These are phyloP conservation scores for Xylaria intraflava DNA, from an alignment of 495 filamentous ascomycete genomes.

Conservation along the genomic window DNA sequence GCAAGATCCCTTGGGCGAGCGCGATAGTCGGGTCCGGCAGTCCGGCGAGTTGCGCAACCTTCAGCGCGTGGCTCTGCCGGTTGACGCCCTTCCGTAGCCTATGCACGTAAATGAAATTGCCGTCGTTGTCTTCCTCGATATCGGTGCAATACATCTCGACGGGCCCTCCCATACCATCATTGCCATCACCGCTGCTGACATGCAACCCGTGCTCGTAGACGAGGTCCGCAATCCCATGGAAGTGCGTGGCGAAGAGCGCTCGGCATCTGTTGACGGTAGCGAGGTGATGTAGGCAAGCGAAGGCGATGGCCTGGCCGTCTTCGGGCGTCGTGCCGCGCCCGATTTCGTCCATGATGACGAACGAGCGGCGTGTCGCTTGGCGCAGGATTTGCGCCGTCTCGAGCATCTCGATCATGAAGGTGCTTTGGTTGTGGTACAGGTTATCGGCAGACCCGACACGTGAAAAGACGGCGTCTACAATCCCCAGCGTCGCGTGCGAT, in stretches of 20 bases:
- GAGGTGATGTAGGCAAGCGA: slow-evolving; percentile 78
- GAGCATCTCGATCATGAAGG: slow-evolving; percentile 89
- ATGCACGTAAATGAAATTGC: slow-evolving; percentile 81
- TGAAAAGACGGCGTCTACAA: slow-evolving; percentile 90
- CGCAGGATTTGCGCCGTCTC: slow-evolving; percentile 66
- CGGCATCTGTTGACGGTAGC: slow-evolving; percentile 68
- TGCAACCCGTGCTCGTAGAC: slow-evolving; percentile 26
- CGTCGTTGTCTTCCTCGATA: slow-evolving; percentile 59
- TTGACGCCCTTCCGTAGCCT: slow-evolving; percentile 76
- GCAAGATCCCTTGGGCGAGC: slow-evolving; percentile 38
- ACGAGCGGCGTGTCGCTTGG: slow-evolving; percentile 59
- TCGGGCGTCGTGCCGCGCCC: slow-evolving; percentile 88
- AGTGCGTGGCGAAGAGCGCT: slow-evolving; percentile 90
- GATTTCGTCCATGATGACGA: slow-evolving; percentile 99
- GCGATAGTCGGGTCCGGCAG: slow-evolving; percentile 55
- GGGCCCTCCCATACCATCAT: no score
- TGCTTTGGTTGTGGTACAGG: slow-evolving; percentile 84
- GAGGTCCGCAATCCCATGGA: slow-evolving; percentile 79
- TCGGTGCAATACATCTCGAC: slow-evolving; percentile 87
- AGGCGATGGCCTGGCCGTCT: slow-evolving; percentile 84
- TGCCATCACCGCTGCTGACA: slow-evolving; percentile 30
- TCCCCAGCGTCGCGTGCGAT: slow-evolving; percentile 69
- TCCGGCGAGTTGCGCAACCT: slow-evolving; percentile 83
- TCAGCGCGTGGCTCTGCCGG: slow-evolving; percentile 78
- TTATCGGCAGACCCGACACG: slow-evolving; percentile 91